Base-by-base conservation (phyloP, 164 flowering plant genomes). In the Hamamelis virginiana region DNA sequence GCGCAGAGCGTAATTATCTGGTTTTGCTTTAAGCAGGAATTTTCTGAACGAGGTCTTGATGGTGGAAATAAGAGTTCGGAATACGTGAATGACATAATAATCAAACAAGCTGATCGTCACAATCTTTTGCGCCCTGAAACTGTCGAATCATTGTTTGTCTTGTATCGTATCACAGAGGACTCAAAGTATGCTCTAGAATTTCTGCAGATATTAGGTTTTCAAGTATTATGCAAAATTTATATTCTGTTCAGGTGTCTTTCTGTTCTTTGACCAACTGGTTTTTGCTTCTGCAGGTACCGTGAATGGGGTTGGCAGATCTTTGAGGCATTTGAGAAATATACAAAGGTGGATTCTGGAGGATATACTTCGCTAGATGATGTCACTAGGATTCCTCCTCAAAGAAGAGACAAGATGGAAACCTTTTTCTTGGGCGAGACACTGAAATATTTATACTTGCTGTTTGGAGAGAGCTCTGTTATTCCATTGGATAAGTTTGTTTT, bases 221-320 rank as follows among this genome's bases (percentile, higher is more conserved):
- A 9, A 70, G 9, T 11, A 38, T 18, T 25, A 44, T 62, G 19
- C 50, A 26, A 46, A 4, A 19, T 65, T 50, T 26, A 26, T 12
- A 67, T 28, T 25, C 22, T 11, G 5, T 1, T 12, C 8, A 26
- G 19, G n/a, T 19, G 12, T 22, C 18, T 13, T 47, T 41, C 15
- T 38, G 19, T 61, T 56, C 28, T 64, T 59, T 60, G 44, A 53
- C 25, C 60, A 33, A 63, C 8, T 48, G 25, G 50, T 8, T 10
- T 52, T 9, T 64, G 12, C n/a, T 58, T 62, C 13, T 80, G 81
- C 87, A 95, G 99, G 77, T 95, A 92, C 69, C 87, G 94, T 25
- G 97, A 91, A 62, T 90, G 97, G 97, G 99, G 98, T 69, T 95
- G 98, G 98, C 80, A 85, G 80, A 91, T 95, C 38, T 95, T 95